A percentile compares a stretch with the other conserved stretches of the same genome.
phyloP scores from a whole-genome alignment of 345 rosid species.

The Rhodomyrtus tomentosa region DNA sequence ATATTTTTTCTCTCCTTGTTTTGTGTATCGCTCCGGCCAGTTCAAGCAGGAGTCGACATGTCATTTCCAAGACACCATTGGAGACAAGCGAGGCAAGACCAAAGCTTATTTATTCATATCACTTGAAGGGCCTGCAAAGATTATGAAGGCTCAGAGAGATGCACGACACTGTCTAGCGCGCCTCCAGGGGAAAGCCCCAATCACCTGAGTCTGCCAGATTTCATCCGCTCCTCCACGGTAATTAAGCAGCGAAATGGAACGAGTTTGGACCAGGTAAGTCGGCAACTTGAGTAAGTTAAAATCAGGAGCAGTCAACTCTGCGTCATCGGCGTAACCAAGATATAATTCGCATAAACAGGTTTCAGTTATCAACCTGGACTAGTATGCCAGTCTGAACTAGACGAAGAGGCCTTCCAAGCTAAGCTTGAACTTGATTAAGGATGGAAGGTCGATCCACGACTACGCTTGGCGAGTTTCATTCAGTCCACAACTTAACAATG shows the following conservation, averaged over 20 bases:
- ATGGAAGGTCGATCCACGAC: background rate
- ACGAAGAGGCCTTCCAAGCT: background rate
- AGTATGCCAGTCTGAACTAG: background rate
- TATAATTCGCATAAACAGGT: background rate
- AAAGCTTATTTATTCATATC: background rate
- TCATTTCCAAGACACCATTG: background rate
- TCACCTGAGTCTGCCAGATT: background rate
- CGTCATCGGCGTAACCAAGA: background rate
- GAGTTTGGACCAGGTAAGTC: background rate
- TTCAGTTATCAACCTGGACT: background rate
- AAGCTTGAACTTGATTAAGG: background rate
- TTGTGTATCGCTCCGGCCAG: background rate
- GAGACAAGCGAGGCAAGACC: background rate
- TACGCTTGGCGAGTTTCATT: background rate
- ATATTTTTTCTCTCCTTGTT: accelerated
- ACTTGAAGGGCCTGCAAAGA: background rate
- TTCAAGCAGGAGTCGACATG: background rate
- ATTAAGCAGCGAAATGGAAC: background rate
- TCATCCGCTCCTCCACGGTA: background rate
- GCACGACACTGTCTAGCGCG: background rate
- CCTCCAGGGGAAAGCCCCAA: background rate
- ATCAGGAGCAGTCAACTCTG: background rate
- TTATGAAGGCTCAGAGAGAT: background rate
- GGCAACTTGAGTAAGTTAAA: background rate
- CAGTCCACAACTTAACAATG: background rate